Base-by-base conservation (phyloP, 2,329 filamentous ascomycete species). In the Fragosphaeria purpurea region DNA sequence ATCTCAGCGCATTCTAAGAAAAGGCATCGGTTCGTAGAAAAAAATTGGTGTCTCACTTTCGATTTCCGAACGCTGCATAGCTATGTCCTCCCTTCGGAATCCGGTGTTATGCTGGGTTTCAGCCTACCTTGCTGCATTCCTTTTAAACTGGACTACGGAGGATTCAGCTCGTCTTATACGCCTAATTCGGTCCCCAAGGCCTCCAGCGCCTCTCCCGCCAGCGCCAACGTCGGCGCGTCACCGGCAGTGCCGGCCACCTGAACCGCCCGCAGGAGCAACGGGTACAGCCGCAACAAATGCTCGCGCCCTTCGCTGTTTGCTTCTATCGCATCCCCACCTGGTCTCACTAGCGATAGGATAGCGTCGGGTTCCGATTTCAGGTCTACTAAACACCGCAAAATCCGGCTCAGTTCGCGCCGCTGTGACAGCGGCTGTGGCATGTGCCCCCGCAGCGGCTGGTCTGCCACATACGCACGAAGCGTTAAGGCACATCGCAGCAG, bases 381-480 rank as follows among this genome's bases (percentile, higher is more conserved):
- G 13, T 74, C 72, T 1, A 86, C 77, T 37, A 95, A 70, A 44
- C 79, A 72, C 46, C 71, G 68, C 13, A 97, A 70, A 31, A 90
- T 74, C 60, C 86, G 85, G 5, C 86, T 63, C 9, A 98, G 69
- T 62, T 95, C 93, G 55, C 79, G 83, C 42, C 87, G 78, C 61
- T 95, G 87, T 7, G 81, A 83, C 5, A 88, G 72, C 0, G 91
- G 91, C 63, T 93, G 87, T 5, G 93, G 93, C 82, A 94, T 93
- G 46, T 83, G 78, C 0, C 93, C 90, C 11, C 93, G 77, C 22
- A 98, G 72, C 1, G 91, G 90, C 62, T 96, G 91, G 64, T 98
- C 93, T 4, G 89, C 86, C 44, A 94, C 83, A 62, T 95, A 97
- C 1, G 83, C 75, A 50, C 88, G 83, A n/a, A 97, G 69, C 0